Evolutionary conservation across 257 asterid genomes (phyloP), one percentile per base, ranked within the genome.

Genomic region (Linaria vulgaris): DNA sequence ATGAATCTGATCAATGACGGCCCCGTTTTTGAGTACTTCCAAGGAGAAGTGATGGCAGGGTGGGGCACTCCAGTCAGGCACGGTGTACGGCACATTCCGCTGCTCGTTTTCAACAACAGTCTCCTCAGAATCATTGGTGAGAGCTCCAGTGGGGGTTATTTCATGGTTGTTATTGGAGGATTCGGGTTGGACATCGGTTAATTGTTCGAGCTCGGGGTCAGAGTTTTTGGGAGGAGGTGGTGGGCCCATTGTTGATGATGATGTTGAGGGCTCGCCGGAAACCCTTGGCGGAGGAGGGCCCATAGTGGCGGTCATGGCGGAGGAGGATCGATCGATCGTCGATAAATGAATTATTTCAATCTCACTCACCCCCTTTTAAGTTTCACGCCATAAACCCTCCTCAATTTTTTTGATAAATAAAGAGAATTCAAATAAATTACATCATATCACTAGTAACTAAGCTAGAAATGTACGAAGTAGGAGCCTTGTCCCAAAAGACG

Each of bases 21-120:
- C 76, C 41, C 98, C 98, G 63, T 89, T 90, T 68, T 89, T 92
- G 67, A 92, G 85, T 61, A 92, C 84, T 76, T 92, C 96, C 19
- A 92, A 81, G 58, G 37, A 82, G 77, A 83, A 92, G 7, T 67
- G 58, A 60, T 85, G 94, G 69, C 78, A 74, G 0, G 99, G 99
- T 2, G 89, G 59, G 0, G 77, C 96, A 61, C 88, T 83, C 99
- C 99, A 92, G 30, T 75, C 64, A 0, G 99, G 99, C 62, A 85
- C 78, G 11, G 85, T 74, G 72, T 91, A 91, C 37, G 97, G 95
- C 61, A 77, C 96, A 27, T 56, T 63, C 51, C 57, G 80, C 62
- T 78, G 83, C 38, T 57, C 62, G 47, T 76, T 75, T 52, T 62
- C 82, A 15, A 48, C 67, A 8, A 74, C 67, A 31, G 64, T 12